Evolutionary conservation across 805 yeast genomes (phyloP).

Genomic region (Spencermartinsiella europaea): DNA sequence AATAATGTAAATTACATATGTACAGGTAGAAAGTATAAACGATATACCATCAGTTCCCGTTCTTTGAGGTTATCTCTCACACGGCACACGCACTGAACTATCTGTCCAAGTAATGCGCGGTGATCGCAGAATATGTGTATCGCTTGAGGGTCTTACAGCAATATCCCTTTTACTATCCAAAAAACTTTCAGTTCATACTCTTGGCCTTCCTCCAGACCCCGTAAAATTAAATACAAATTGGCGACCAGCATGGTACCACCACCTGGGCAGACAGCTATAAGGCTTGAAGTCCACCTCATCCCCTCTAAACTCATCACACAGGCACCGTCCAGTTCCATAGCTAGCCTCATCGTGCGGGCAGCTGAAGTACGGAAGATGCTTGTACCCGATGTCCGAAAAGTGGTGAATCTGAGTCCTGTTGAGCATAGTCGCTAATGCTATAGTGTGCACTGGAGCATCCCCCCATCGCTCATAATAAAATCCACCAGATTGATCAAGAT

Average conservation of each 20-base stretch:
- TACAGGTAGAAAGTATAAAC: too few species aligned
- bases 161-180: too few species aligned
- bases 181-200: too few species aligned
- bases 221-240: slow-evolving; percentile 26
- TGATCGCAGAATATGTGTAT: too few species aligned
- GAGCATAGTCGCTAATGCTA: slow-evolving; percentile 58
- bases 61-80: too few species aligned
- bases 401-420: slow-evolving; percentile 60
- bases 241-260: slow-evolving; percentile 35
- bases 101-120: too few species aligned
- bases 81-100: too few species aligned
- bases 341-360: slow-evolving; percentile 36
- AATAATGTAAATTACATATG: too few species aligned
- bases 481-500: slow-evolving; percentile 68
- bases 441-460: slow-evolving; percentile 85
- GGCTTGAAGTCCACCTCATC: slow-evolving; percentile 33
- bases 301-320: slow-evolving; percentile 30
- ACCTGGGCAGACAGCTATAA: slow-evolving; percentile 33
- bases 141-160: too few species aligned
- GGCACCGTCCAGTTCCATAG: slow-evolving; percentile 31
- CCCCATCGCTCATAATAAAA: slow-evolving; percentile 95
- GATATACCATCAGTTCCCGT: too few species aligned
- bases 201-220: background rate
- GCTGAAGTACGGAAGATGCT: slow-evolving; percentile 58
- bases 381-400: slow-evolving; percentile 78